Percentiles rank a stretch among this genome's conserved stretches.
Evolutionary conservation across 2,329 filamentous ascomycete genomes (phyloP).

Genomic region (Pseudogymnoascus sp.): DNA sequence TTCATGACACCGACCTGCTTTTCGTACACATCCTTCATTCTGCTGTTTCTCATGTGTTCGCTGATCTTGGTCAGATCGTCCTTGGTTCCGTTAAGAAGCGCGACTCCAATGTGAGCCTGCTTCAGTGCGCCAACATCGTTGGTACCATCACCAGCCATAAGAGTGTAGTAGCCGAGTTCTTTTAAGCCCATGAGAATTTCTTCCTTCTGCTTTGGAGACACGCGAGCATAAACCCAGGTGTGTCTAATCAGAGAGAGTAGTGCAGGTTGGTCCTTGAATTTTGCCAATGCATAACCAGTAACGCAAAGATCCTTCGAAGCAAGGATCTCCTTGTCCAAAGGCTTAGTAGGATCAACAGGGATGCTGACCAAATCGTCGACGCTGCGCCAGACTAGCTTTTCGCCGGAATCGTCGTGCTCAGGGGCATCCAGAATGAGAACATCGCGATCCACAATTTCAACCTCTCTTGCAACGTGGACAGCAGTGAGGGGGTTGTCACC

Average conservation of each 20-base stretch:
- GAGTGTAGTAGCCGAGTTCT: conserved; percentile 92
- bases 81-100: conserved; percentile 86
- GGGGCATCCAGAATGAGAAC: conserved; percentile 92
- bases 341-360: conserved; percentile 73
- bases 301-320: conserved; percentile 86
- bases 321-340: conserved; percentile 74
- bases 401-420: conserved; percentile 74
- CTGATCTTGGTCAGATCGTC: conserved; percentile 88
- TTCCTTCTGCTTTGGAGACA: conserved; percentile 98
- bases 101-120: conserved; percentile 95
- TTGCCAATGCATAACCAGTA: conserved; percentile 85
- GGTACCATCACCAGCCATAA: conserved; percentile 98
- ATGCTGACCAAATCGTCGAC: conserved; percentile 86
- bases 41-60: conserved; percentile 87
- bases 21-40: conserved; percentile 98
- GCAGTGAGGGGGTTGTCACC: conserved; percentile 96
- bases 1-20: conserved; percentile 90
- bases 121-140: conserved; percentile 97
- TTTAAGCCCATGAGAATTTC: conserved; percentile 95
- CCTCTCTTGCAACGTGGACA: conserved; percentile 87
- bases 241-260: conserved; percentile 74
- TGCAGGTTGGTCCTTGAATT: conserved; percentile 75
- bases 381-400: conserved; percentile 86
- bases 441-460: conserved; percentile 95
- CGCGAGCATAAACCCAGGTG: conserved; percentile 95